Percentiles rank a stretch among this genome's conserved stretches.
Evolutionary conservation across 1,284 basidiomycete genomes (phyloP).

Genomic region (Testicularia cyperi): DNA sequence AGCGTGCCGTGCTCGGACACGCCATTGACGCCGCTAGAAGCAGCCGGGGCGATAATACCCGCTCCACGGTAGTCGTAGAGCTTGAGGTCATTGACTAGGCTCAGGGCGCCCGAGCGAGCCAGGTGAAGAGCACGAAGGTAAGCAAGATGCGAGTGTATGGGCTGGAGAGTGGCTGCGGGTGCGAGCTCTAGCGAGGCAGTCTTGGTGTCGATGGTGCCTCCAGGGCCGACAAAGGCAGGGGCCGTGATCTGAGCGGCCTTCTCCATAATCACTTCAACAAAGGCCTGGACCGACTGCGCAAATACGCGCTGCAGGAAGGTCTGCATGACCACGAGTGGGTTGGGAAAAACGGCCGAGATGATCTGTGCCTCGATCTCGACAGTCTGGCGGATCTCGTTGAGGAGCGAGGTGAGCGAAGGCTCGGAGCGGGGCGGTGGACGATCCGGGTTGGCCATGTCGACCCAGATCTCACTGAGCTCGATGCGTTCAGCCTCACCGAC

Average conservation of each 20-base stretch:
- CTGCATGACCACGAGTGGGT: constrained; percentile 96
- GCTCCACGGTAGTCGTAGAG: constrained; percentile 73
- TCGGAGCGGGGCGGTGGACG: constrained; percentile 76
- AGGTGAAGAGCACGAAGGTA: constrained; percentile 89
- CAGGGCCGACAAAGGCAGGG: constrained; percentile 21
- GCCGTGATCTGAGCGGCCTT: constrained; percentile 47
- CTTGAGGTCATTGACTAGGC: constrained; percentile 88
- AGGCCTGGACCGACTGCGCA: constrained; percentile 73
- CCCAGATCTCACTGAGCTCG: constrained; percentile 75
- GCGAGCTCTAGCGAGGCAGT: constrained; percentile 24
- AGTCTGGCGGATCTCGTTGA: constrained; percentile 83
- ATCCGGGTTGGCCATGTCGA: constrained; percentile 67
- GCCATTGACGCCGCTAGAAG: constrained; percentile 5
- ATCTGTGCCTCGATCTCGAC: constrained; percentile 96
- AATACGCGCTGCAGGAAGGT: constrained; percentile 97
- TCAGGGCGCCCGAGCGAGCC: constrained; percentile 76
- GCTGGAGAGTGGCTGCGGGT: constrained; percentile 2
- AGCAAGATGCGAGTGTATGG: constrained; percentile 65
- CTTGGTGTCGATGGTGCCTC: constrained; percentile 19
- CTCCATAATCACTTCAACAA: constrained; percentile 58
- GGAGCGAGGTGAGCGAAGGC: constrained; percentile 75
- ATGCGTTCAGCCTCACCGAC: constrained; percentile 68
- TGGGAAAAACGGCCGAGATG: constrained; percentile 96
- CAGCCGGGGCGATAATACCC: constrained; percentile 36
- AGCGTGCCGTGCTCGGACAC: constrained; percentile 2